These are phyloP conservation scores for Ceriops zippeliana DNA, from an alignment of 345 rosid genomes.

Conservation along the genomic window DNA sequence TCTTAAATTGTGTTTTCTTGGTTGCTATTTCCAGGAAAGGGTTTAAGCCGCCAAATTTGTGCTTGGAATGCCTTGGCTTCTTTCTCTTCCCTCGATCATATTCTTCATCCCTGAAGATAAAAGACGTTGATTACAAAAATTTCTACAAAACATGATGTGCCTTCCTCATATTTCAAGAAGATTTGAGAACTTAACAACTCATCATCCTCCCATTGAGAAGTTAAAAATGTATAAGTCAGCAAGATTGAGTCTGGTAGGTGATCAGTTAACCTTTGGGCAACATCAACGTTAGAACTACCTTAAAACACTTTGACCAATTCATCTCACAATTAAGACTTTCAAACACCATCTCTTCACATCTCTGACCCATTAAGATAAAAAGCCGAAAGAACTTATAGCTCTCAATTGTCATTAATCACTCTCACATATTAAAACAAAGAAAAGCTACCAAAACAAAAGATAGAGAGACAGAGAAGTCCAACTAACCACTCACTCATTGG, in stretches of 20 bases:
- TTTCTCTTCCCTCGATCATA: slow-evolving; percentile 87
- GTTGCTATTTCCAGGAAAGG: slow-evolving; percentile 66
- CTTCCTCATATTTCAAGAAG: neutral
- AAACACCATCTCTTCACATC: neutral
- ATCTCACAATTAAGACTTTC: too few relatives aligned
- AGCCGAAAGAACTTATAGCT: neutral
- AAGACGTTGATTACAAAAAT: neutral
- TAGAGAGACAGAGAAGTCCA: neutral
- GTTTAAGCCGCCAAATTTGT: slow-evolving; percentile 52
- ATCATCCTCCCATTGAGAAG: too few relatives aligned
- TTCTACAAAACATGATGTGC: neutral
- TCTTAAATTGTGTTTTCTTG: slow-evolving; percentile 41
- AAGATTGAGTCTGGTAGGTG: too few relatives aligned
- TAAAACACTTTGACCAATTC: too few relatives aligned
- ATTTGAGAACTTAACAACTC: too few relatives aligned
- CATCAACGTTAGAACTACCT: too few relatives aligned
- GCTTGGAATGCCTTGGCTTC: slow-evolving; percentile 52
- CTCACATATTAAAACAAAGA: neutral
- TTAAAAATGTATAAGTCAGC: too few relatives aligned
- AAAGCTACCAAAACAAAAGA: neutral
- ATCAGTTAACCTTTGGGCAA: too few relatives aligned
- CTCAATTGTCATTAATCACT: neutral
- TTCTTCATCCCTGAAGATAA: slow-evolving; percentile 69
- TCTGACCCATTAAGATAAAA: neutral
- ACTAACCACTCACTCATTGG: slow-evolving; percentile 90